A percentile compares a stretch with the other conserved stretches of the same genome.
These are phyloP conservation scores for Pichiaceae sp. DNA, from an alignment of 1,139 yeast genomes.

Conservation along the genomic window DNA sequence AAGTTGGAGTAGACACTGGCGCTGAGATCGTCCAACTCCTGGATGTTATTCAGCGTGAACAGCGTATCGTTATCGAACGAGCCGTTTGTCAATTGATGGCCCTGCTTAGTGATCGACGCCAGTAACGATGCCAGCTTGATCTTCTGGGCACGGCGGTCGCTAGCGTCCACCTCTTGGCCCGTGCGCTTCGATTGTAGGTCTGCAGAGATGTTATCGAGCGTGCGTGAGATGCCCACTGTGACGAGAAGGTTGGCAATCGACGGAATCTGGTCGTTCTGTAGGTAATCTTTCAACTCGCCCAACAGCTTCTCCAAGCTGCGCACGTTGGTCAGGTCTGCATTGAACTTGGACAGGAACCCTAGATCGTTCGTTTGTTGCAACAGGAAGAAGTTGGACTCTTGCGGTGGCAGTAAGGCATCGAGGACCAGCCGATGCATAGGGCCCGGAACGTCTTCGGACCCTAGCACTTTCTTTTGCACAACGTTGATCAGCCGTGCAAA, in stretches of 20 bases:
- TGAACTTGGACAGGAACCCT: conserved; percentile 22
- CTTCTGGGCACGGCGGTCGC: conserved; percentile 20
- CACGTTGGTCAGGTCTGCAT: conserved; percentile 16
- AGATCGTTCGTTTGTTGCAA: conserved; percentile 31
- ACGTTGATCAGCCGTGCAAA: conserved; percentile 41
- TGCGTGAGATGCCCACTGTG: conserved; percentile 36
- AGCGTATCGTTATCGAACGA: conserved; percentile 38
- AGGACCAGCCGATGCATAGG: conserved; percentile 6
- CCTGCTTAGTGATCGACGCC: conserved; percentile 63
- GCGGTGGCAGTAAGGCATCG: conserved; percentile 29
- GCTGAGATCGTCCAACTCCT: conserved; percentile 76
- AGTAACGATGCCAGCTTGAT: conserved; percentile 58
- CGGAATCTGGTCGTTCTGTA: conserved; percentile 27
- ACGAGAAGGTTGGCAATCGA: conserved; percentile 31
- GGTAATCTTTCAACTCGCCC: conserved; percentile 43
- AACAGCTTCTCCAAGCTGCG: conserved; percentile 25
- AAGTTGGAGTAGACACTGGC: conserved; percentile 88
- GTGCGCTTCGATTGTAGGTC: conserved; percentile 5
- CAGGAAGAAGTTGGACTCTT: conserved; percentile 26
- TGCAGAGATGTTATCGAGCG: conserved; percentile 29
- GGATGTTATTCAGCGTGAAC: conserved; percentile 42
- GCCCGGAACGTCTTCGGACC: conserved; percentile 1
- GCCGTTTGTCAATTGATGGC: conserved; percentile 43
- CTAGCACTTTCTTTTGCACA: conserved; percentile 33
- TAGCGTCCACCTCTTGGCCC: conserved; percentile 11